Percentiles rank a stretch among this genome's conserved stretches.
Conservation (phyloP, 495 filamentous ascomycete species). For the Pyronema omphalodes region DNA sequence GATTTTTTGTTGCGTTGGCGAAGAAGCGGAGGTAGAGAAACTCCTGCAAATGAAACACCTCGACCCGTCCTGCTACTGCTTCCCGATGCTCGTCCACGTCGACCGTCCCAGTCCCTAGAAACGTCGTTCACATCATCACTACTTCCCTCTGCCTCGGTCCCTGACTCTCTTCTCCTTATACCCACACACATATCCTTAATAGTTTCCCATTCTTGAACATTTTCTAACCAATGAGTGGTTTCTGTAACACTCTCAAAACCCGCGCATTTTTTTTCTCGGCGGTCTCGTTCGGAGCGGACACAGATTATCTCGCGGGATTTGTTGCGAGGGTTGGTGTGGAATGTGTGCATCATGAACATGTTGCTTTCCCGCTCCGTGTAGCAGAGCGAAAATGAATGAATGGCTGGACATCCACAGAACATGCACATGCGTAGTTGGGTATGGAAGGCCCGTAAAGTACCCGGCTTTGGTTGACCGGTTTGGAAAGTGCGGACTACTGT, state of each 20-base stretch:
- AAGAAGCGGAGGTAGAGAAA: no score
- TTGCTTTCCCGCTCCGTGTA: constrained; percentile 35
- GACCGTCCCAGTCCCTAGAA: no score
- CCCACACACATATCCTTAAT: constrained; percentile 8
- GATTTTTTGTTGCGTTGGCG: no score
- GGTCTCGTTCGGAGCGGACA: constrained; percentile 20
- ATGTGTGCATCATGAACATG: constrained; percentile 38
- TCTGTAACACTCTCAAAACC: constrained; percentile 23
- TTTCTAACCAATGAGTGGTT: constrained; percentile 24
- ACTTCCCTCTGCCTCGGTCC: constrained; percentile 16
- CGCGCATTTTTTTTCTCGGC: constrained; percentile 24
- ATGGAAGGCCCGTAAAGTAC: constrained; percentile 34
- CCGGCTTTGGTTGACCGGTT: constrained; percentile 36
- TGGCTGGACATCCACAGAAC: constrained; percentile 30
- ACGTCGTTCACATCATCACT: constrained; percentile 8
- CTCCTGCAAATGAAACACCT: no score
- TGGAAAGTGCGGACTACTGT: constrained; percentile 34
- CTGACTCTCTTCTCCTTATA: background rate
- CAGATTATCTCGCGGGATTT: constrained; percentile 18
- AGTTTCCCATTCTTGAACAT: constrained; percentile 29
- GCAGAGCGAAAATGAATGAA: constrained; percentile 35
- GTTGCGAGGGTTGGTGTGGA: constrained; percentile 26
- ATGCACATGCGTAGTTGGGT: constrained; percentile 29
- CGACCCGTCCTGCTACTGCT: no score
- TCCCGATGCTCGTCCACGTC: no score